These are phyloP conservation scores for Moniliella sp. DNA, from an alignment of 1,284 basidiomycete genomes.

Conservation along the genomic window DNA sequence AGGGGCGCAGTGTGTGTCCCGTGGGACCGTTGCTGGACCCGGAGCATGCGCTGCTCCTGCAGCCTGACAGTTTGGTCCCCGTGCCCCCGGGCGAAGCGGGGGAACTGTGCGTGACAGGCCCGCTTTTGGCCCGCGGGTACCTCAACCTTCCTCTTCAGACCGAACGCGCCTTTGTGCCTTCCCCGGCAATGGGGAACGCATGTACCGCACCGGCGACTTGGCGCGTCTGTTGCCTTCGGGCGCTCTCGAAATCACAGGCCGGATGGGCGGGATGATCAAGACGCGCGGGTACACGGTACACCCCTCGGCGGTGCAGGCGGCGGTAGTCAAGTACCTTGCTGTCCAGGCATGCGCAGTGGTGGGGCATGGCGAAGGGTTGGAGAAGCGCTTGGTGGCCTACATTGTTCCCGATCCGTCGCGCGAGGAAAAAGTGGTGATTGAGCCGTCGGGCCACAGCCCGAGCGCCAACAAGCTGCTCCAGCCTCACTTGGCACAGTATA, in stretches of 20 bases:
- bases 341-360: conserved; percentile 24
- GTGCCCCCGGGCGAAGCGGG: conserved; percentile 15
- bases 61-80: conserved; percentile 11
- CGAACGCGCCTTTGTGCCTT: conserved; percentile 21
- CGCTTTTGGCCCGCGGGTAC: conserved; percentile 25
- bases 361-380: conserved; percentile 25
- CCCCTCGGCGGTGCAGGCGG: conserved; percentile 23
- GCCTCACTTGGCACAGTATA: conserved; percentile 23
- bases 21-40: conserved; percentile 24
- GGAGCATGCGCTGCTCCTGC: conserved; percentile 23
- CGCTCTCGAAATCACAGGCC: conserved; percentile 27
- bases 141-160: conserved; percentile 27
- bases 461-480: conserved; percentile 14
- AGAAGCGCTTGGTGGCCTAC: conserved; percentile 27
- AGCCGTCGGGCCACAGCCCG: conserved; percentile 24
- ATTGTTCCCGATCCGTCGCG: conserved; percentile 10
- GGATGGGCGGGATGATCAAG: conserved; percentile 32
- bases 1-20: conserved; percentile 14
- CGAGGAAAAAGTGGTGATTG: conserved; percentile 10
- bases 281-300: conserved; percentile 27
- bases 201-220: conserved; percentile 30
- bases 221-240: conserved; percentile 16
- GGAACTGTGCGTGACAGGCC: conserved; percentile 29
- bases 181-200: conserved; percentile 4
- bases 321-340: conserved; percentile 23